Conservation (phyloP, 495 filamentous ascomycete species). For the Aspergillus sparsus region DNA sequence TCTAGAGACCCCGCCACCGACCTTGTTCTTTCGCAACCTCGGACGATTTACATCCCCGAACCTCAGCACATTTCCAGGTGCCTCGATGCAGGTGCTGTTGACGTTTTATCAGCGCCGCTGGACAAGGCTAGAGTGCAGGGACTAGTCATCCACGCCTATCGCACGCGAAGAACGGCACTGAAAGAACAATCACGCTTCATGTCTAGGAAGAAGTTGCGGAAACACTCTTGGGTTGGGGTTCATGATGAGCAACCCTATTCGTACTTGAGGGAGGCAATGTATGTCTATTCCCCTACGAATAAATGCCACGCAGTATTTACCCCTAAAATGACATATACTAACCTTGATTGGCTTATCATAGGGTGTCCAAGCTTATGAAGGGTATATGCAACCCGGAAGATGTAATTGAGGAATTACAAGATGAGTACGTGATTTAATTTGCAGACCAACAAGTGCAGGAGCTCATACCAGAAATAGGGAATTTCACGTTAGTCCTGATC, state of each 20-base stretch:
- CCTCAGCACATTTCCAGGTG: conserved; percentile 60
- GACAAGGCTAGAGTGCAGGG: conserved; percentile 67
- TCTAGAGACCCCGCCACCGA: conserved; percentile 35
- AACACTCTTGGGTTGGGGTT: conserved; percentile 91
- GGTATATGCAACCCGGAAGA: conserved; percentile 80
- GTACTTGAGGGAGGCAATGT: conserved; percentile 82
- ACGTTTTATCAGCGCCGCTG: conserved; percentile 79
- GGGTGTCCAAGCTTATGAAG: conserved; percentile 89
- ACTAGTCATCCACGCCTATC: conserved; percentile 79
- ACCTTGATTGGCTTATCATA: conserved; percentile 28
- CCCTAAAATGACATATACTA: not conserved
- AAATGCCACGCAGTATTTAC: too few relatives aligned
- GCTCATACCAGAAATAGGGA: conserved; percentile 32
- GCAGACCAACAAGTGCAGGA: not conserved
- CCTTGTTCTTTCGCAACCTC: conserved; percentile 42
- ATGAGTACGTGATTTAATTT: conserved; percentile 27
- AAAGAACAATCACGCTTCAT: conserved; percentile 68
- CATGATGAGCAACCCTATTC: conserved; percentile 83
- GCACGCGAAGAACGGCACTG: conserved; percentile 68
- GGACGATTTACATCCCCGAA: conserved; percentile 36
- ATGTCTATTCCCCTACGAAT: conserved; percentile 14
- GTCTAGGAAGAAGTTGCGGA: conserved; percentile 65
- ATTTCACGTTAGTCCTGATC: conserved; percentile 52
- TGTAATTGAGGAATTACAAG: conserved; percentile 54
- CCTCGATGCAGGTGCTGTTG: conserved; percentile 80